Conservation (phyloP, 352 stramenopile species). For the Globisporangium takayamanum region DNA sequence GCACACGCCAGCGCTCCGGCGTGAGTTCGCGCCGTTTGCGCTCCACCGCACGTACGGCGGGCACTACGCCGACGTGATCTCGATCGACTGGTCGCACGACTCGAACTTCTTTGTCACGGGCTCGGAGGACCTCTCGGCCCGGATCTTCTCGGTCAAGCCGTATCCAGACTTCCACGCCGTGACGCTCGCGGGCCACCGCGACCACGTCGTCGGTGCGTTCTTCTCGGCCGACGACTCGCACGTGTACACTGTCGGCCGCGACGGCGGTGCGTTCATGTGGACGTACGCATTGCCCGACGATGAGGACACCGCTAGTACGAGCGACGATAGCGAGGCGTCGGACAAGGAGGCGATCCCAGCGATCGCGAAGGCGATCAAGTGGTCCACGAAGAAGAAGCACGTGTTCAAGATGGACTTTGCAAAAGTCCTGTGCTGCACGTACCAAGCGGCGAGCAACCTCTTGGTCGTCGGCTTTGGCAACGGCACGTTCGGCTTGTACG, state of each 20-base stretch:
- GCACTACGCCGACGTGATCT: constrained; percentile 86
- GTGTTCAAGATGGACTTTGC: constrained; percentile 89
- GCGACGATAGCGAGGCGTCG: constrained; percentile 25
- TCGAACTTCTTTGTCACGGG: constrained; percentile 88
- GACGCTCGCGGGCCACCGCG: constrained; percentile 86
- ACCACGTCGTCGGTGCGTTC: constrained; percentile 81
- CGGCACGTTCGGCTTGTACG: constrained; percentile 98
- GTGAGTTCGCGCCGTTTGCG: constrained; percentile 90
- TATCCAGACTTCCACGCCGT: constrained; percentile 77
- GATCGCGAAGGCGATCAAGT: constrained; percentile 74
- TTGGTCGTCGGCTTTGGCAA: constrained; percentile 96
- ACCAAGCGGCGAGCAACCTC: constrained; percentile 81
- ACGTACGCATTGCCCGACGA: constrained; percentile 48
- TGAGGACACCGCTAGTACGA: constrained; percentile 26
- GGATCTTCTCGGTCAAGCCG: constrained; percentile 77
- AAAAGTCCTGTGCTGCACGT: constrained; percentile 86
- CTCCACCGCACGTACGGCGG: constrained; percentile 85
- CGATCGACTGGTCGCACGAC: constrained; percentile 84
- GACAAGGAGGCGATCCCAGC: constrained; percentile 31
- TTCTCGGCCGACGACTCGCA: constrained; percentile 73
- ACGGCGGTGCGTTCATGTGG: constrained; percentile 87
- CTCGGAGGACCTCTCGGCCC: constrained; percentile 82
- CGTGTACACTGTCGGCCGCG: constrained; percentile 84
- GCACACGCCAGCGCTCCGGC: constrained; percentile 74
- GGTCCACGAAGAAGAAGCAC: constrained; percentile 82